A percentile compares a stretch with the other conserved stretches of the same genome.
These are phyloP conservation scores for Bryoglossum gracile DNA, from an alignment of 495 filamentous ascomycete species.

Conservation along the genomic window DNA sequence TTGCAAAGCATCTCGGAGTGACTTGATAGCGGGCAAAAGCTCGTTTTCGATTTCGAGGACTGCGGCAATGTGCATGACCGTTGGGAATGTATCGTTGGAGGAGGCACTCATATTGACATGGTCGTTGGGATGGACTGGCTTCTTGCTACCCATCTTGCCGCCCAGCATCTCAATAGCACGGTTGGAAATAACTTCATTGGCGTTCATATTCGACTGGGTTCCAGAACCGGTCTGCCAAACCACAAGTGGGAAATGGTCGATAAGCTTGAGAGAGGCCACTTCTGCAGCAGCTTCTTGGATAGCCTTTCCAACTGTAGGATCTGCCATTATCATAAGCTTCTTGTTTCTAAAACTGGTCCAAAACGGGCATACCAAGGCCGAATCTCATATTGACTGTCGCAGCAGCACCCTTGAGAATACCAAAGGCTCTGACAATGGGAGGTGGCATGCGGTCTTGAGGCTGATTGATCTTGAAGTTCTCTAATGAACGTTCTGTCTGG, in stretches of 20 bases:
- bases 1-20: conserved; percentile 74
- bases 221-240: conserved; percentile 99
- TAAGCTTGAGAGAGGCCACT: conserved; percentile 86
- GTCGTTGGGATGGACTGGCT: conserved; percentile 98
- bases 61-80: conserved; percentile 98
- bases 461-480: conserved; percentile 98
- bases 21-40: conserved; percentile 75
- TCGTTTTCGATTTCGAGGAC: conserved; percentile 85
- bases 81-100: conserved; percentile 99
- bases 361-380: conserved; percentile 68
- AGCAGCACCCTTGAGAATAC: conserved; percentile 94
- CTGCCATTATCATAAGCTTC: conserved; percentile 36
- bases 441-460: conserved; percentile 97
- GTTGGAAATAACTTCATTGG: conserved; percentile 99
- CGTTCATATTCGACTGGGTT: conserved; percentile 99
- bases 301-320: conserved; percentile 85
- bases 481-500: conserved; percentile 92
- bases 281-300: conserved; percentile 92
- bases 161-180: conserved; percentile 97
- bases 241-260: conserved; percentile 95
- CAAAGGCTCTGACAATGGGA: conserved; percentile 85
- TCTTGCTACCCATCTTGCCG: conserved; percentile 89
- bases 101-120: conserved; percentile 99
- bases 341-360: not conserved
- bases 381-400: conserved; percentile 93